Percentiles rank a stretch among this genome's conserved stretches.
These are phyloP conservation scores for Allium sativum DNA, from an alignment of 106 monocot species.

Conservation along the genomic window DNA sequence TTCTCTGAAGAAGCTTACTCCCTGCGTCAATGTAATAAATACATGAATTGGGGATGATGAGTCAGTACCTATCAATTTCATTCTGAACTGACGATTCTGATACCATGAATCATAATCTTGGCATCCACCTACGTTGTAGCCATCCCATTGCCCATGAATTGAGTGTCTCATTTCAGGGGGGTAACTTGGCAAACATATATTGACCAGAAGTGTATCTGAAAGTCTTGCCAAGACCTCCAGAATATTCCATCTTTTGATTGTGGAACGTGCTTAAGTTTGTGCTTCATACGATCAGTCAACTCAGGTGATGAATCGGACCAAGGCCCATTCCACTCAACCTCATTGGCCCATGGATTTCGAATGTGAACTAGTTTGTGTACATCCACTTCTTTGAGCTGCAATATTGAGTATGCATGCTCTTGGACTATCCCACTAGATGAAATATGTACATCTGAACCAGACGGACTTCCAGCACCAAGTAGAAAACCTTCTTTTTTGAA, in stretches of 20 bases:
- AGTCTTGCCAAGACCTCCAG: constrained; percentile 99
- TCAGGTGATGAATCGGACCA: constrained; percentile 96
- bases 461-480: constrained; percentile 95
- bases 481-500: constrained; percentile 95
- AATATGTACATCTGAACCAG: constrained; percentile 87
- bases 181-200: constrained; percentile 97
- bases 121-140: constrained; percentile 93
- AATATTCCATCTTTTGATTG: constrained; percentile 99
- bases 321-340: constrained; percentile 99
- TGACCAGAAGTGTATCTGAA: constrained; percentile 95
- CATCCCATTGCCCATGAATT: constrained; percentile 90
- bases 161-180: constrained; percentile 93
- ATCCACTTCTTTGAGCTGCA: constrained; percentile 95
- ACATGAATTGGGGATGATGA: constrained; percentile 77
- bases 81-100: constrained; percentile 89
- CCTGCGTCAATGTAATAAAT: constrained; percentile 97
- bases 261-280: constrained; percentile 88
- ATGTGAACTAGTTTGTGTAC: constrained; percentile 96
- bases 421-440: constrained; percentile 98
- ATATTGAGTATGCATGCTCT: constrained; percentile 93
- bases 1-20: constrained; percentile 87
- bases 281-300: constrained; percentile 95
- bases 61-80: constrained; percentile 58
- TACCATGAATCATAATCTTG: constrained; percentile 98
- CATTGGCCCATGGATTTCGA: constrained; percentile 98